Evolutionary conservation across 2,329 filamentous ascomycete species (phyloP).

Genomic region (Phialophora chinensis): DNA sequence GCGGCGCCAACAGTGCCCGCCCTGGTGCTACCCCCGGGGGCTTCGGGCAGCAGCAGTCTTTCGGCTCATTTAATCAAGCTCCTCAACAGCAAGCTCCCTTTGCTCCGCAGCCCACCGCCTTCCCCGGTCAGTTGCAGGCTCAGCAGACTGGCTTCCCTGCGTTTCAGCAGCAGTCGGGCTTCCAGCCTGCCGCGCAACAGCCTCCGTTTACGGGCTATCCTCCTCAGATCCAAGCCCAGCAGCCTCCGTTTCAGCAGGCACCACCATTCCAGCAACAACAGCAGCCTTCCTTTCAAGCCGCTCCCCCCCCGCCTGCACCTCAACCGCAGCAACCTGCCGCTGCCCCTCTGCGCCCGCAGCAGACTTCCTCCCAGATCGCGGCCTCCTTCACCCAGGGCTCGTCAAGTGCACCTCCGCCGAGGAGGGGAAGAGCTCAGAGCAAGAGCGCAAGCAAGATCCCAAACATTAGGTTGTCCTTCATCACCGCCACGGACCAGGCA

Average conservation of each 20-base stretch:
- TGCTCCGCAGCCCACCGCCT: slow-evolving; percentile 61
- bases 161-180: slow-evolving; percentile 53
- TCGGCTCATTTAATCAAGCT: slow-evolving; percentile 57
- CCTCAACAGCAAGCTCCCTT: slow-evolving; percentile 66
- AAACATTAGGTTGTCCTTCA: slow-evolving; percentile 92
- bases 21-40: slow-evolving; percentile 71
- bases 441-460: slow-evolving; percentile 75
- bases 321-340: slow-evolving; percentile 50
- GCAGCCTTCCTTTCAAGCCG: slow-evolving; percentile 53
- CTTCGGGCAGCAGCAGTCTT: slow-evolving; percentile 62
- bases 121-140: slow-evolving; percentile 63
- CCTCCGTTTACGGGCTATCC: slow-evolving; percentile 67
- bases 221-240: slow-evolving; percentile 52
- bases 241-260: slow-evolving; percentile 64
- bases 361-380: slow-evolving; percentile 69
- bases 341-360: slow-evolving; percentile 59
- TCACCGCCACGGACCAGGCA: slow-evolving; percentile 90
- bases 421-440: slow-evolving; percentile 62
- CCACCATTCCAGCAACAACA: slow-evolving; percentile 68
- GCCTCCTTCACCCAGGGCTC: slow-evolving; percentile 63
- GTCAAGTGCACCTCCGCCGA: slow-evolving; percentile 61
- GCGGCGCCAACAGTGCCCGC: slow-evolving; percentile 76
- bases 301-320: slow-evolving; percentile 52
- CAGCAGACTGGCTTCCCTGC: slow-evolving; percentile 71
- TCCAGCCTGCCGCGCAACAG: slow-evolving; percentile 59